Evolutionary conservation across 495 filamentous ascomycete species (phyloP).

Genomic region (Neurospora sublineolata): DNA sequence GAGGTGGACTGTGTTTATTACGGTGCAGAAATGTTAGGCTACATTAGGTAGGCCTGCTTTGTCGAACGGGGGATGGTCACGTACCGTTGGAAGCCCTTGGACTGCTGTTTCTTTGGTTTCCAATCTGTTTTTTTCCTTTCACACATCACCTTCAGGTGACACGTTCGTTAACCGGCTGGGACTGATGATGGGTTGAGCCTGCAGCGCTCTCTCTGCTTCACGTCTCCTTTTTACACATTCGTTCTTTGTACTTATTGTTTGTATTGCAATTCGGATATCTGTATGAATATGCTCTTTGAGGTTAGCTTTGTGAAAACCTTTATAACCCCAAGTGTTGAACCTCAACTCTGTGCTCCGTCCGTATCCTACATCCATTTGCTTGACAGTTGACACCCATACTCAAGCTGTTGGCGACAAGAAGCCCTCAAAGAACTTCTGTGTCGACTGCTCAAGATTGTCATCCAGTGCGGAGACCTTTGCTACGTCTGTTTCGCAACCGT

Average conservation of each 20-base stretch:
- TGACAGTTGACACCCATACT: not conserved
- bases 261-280: not conserved
- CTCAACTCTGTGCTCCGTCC: not conserved
- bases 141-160: too few species aligned
- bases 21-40: not conserved
- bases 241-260: not conserved
- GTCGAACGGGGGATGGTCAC: not conserved
- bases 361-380: not conserved
- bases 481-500: constrained; percentile 10
- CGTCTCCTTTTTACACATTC: not conserved
- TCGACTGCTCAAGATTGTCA: constrained; percentile 4
- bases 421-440: constrained; percentile 12
- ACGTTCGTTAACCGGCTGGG: not conserved
- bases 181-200: not conserved
- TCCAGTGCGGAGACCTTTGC: constrained; percentile 13
- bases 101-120: not conserved
- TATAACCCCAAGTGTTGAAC: not conserved
- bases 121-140: not conserved
- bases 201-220: not conserved
- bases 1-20: not conserved
- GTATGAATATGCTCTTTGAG: not conserved
- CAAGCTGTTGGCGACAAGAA: constrained; percentile 5
- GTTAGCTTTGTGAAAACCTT: not conserved
- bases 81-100: not conserved
- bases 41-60: not conserved